Base-by-base conservation (phyloP, 139 green algal genomes). In the Edaphochlamys debaryana region DNA sequence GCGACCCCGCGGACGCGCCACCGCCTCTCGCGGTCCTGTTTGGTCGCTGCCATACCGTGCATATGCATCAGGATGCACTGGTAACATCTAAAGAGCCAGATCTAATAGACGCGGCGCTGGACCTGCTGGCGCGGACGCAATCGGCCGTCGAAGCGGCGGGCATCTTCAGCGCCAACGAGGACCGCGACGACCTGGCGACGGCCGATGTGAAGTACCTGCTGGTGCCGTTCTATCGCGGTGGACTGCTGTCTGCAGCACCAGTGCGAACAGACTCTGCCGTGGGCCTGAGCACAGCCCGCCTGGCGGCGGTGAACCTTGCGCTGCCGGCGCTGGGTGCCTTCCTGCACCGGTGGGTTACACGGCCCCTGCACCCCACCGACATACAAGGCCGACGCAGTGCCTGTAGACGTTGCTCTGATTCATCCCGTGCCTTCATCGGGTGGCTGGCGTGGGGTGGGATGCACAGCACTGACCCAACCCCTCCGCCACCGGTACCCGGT, bases 131-230 rank as follows among this genome's bases (percentile, higher is more conserved):
- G 0, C 48, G 27, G 1, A 71, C 78, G 4, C 32, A 76, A 20
- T 11, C 38, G 2, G 62, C 32, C 0, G 78, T 89, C 20, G 70
- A 83, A 42, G 45, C 68, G 4, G 25, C 79, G 1, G 88, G 66
- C n/a, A 58, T 94, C 23, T 94, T 94, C 67, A 93, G 87, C 29
- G 19, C 79, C 37, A 94, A 94, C 58, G 91, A 94, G 72, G 90
- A 93, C 67, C 45, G 37, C 9, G 91, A 94, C 23, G 91, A 94
- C 75, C 56, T 94, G 32, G 80, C 88, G 23, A 94, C 91, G 8
- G 85, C 48, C 0, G 82, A 92, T 45, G 42, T 94, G 4, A 94
- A 93, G 54, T 94, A 93, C 73, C 66, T 94, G 38, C 67, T 94
- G 32, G 79, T 93, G 34, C 66, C 88, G 20, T 92, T 79, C 72